Conservation (phyloP, 176 grass and related monocot genomes). For the Ananas comosus region DNA sequence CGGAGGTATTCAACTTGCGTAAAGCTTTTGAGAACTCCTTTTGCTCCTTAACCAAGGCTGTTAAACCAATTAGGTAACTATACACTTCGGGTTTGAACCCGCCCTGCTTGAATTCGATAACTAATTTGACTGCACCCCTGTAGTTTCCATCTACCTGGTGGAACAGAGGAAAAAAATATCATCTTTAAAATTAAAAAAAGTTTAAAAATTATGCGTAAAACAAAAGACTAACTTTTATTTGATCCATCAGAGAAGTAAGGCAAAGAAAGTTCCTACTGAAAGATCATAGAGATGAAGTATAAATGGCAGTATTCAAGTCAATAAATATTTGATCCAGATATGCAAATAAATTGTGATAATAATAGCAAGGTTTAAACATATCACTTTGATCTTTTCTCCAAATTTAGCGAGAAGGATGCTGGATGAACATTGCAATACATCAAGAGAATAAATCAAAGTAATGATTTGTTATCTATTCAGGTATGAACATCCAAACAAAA, state of each 20-base stretch:
- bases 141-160: conserved; percentile 79
- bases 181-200: background rate
- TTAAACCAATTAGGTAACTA: conserved; percentile 81
- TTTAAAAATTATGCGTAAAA: background rate
- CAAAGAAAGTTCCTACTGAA: background rate
- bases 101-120: conserved; percentile 76
- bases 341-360: background rate
- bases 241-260: background rate
- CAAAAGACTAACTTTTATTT: background rate
- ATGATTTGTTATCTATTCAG: background rate
- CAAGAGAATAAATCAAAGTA: background rate
- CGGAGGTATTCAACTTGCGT: conserved; percentile 57
- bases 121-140: conserved; percentile 50
- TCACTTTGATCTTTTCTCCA: no score
- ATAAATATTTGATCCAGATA: background rate
- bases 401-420: background rate
- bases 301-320: background rate
- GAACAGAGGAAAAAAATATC: conserved; percentile 16
- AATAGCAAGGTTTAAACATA: no score
- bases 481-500: no score
- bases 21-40: conserved; percentile 86
- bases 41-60: conserved; percentile 92
- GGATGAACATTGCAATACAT: background rate
- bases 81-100: conserved; percentile 74
- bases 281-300: background rate